Evolutionary conservation across 192 early-diverging fungal species (phyloP).

Genomic region (Powellomyces hirtus): DNA sequence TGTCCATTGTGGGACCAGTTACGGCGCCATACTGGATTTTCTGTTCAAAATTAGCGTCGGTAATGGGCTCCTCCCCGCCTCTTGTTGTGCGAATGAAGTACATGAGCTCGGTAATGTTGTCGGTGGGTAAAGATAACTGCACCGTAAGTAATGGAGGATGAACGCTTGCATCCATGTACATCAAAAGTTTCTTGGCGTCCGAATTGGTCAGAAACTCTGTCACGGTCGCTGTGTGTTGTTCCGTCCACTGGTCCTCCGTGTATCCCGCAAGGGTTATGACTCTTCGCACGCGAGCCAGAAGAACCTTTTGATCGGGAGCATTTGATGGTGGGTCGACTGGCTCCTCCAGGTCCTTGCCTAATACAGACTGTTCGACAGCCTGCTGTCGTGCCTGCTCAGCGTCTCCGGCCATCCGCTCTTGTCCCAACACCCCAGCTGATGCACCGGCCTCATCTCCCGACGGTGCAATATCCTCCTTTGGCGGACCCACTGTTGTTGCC

Average conservation of each 20-base stretch:
- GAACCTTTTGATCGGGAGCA: background rate
- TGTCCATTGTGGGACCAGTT: slow-evolving; percentile 46
- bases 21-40: slow-evolving; percentile 56
- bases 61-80: slow-evolving; percentile 4
- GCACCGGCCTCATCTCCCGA: too few species aligned
- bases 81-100: slow-evolving; percentile 41
- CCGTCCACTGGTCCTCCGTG: slow-evolving; percentile 32
- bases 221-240: slow-evolving; percentile 20
- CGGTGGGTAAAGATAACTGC: slow-evolving; percentile 29
- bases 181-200: slow-evolving; percentile 20
- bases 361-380: background rate
- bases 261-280: slow-evolving; percentile 31
- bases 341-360: too few species aligned
- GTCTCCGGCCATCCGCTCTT: background rate
- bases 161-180: slow-evolving; percentile 10
- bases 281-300: slow-evolving; percentile 17
- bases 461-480: background rate
- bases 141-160: slow-evolving; percentile 17
- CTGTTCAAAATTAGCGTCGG: slow-evolving; percentile 45
- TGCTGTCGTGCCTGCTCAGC: background rate
- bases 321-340: too few species aligned
- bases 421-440: too few species aligned
- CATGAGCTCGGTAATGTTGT: slow-evolving; percentile 33
- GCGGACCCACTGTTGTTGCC: background rate
- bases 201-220: slow-evolving; percentile 12